phyloP scores from a whole-genome alignment of 805 yeast species.

The Candida yuanshanica region DNA sequence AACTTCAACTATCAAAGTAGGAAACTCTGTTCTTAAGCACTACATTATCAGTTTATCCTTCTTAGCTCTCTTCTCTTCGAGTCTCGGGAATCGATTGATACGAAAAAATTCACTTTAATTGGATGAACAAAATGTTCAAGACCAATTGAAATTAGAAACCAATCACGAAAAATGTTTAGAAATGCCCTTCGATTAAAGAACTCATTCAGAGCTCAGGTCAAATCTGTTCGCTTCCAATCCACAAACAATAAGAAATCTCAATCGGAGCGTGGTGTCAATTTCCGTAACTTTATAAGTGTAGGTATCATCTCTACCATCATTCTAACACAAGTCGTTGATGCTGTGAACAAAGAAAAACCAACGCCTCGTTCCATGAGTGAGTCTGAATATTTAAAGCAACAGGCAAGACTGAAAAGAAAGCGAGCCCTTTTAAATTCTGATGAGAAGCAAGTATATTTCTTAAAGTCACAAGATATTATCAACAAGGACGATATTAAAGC shows the following conservation, averaged over 20 bases:
- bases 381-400: constrained; percentile 36
- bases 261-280: constrained; percentile 29
- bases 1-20: too few relatives aligned
- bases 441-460: constrained; percentile 36
- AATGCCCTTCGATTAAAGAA: not conserved
- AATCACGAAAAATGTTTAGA: constrained; percentile 2
- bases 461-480: constrained; percentile 20
- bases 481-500: constrained; percentile 4
- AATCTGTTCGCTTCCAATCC: constrained; percentile 9
- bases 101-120: not conserved
- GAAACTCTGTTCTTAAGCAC: too few relatives aligned
- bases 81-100: too few relatives aligned
- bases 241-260: constrained; percentile 3
- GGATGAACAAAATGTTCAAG: too few relatives aligned
- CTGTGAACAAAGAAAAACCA: constrained; percentile 30
- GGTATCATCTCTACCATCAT: constrained; percentile 42
- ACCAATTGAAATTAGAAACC: not conserved
- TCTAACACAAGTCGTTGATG: constrained; percentile 33
- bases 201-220: not conserved
- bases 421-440: constrained; percentile 36
- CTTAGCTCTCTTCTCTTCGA: too few relatives aligned
- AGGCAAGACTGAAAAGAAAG: constrained; percentile 47
- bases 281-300: constrained; percentile 35
- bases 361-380: constrained; percentile 26
- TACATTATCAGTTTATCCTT: too few relatives aligned